Evolutionary conservation across 495 filamentous ascomycete genomes (phyloP), one percentile per base, ranked within the genome.

Genomic region (Aspergillus homomorphus): DNA sequence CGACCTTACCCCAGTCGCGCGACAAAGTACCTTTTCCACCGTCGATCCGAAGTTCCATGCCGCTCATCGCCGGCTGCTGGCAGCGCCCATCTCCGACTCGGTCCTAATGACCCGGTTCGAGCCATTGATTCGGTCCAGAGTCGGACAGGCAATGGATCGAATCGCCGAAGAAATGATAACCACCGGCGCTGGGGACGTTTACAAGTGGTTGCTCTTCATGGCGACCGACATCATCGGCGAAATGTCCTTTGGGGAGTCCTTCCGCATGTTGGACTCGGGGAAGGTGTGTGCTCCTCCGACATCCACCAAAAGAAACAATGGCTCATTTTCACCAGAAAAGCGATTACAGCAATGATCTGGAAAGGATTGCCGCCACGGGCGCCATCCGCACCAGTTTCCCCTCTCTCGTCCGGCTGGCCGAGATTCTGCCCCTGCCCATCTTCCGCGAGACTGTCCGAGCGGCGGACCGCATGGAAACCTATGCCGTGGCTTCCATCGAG

Each of bases 171-270:
- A 78, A 23, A 63, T 69, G 38, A 45, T 67, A 22, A 60, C 24
- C 0, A 57, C 72, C 0, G 72, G 71, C 0, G 63, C 46, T 0
- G 63, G 64, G 1, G 82, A 86, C 66, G 66, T 86, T 0, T 74
- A 75, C 52, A 79, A 81, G 54, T 87, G 84, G 84, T 82, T 72
- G 69, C 57, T 78, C 21, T 82, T 83, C 50, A 77, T 86, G 78
- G 70, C 80, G 12, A 79, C 79, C 0, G 84, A 87, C 54, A 71
- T 84, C 4, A 80, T 84, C 43, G 76, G 75, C 1, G 73, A 83
- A 19, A 65, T 86, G 18, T 78, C 71, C 16, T 87, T 87, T 65
- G 84, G 84, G 0, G 80, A 84, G 24, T 79, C 77, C 0, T 85
- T 87, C 57, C 66, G 66, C 3, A 81, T 79, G 73, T 69, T 85